Evolutionary conservation across 345 rosid genomes (phyloP), one percentile per base, ranked within the genome.

Genomic region (Passiflora organensis): DNA sequence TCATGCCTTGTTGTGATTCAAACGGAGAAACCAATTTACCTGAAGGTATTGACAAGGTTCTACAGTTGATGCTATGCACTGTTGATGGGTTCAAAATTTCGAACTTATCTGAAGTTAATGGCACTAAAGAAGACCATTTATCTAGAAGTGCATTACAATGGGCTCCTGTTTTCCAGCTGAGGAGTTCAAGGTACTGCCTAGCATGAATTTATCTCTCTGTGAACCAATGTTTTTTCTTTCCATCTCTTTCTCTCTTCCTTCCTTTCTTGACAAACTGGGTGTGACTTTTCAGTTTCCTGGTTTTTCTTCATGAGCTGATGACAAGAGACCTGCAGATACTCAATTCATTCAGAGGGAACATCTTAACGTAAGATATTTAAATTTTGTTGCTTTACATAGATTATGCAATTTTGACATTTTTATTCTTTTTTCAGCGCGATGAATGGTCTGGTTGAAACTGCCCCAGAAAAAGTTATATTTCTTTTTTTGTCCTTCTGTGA

Each of bases 281-380:
- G n/a, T n/a, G n/a, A n/a, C n/a, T n/a, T n/a, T 79, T 68, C 87
- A 86, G 97, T 65, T 79, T 76, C 65, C 66, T 82, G 75, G 48
- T 59, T 54, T 90, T 90, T 68, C 72, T 86, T 48, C 51, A 73
- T 66, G 86, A 79, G 66, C 60, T 93, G 72, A 72, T 89, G 53
- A 51, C 32, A 55, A 82, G 64, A 73, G 89, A 86, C 48, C 58
- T 68, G 4, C 37, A 28, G 16, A 38, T 93, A 44, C 53, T 82
- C 22, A 42, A 72, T 55, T 59, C 61, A 43, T 89, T 89, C 69
- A 76, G 76, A 65, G 74, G 46, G 32, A 62, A 74, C 58, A 72
- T 85, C 53, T 68, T 93, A 58, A 84, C 90, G 98, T 80, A 74
- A 72, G 19, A 2, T 39, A 48, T 20, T 32, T 39, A 39, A 2